Evolutionary conservation across 1,284 basidiomycete species (phyloP).

Genomic region (Kwoniella shivajii): DNA sequence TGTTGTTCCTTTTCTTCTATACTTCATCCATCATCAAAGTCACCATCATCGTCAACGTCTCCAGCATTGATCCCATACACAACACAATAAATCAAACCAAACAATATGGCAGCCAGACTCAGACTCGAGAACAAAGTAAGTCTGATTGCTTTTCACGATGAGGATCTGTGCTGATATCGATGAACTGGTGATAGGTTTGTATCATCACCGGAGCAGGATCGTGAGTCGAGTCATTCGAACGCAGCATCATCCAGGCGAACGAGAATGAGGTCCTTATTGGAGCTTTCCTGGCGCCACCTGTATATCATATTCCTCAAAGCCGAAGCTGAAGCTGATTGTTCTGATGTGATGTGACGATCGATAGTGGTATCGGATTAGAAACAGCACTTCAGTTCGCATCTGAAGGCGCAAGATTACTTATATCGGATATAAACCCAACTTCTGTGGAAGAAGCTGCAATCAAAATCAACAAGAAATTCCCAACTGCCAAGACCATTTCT

Average conservation of each 20-base stretch:
- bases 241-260: no score
- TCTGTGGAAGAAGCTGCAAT: conserved; percentile 72
- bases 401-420: conserved; percentile 84
- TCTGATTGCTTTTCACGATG: not conserved
- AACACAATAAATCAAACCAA: not conserved
- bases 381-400: conserved; percentile 87
- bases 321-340: no score
- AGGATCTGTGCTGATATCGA: not conserved
- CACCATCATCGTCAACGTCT: not conserved
- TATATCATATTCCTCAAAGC: not conserved
- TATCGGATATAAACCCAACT: conserved; percentile 81
- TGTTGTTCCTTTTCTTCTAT: no score
- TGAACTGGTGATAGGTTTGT: conserved; percentile 33
- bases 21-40: no score
- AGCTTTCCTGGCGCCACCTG: no score
- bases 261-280: no score
- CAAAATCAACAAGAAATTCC: conserved; percentile 67
- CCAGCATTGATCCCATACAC: not conserved
- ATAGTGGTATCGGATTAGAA: conserved; percentile 84
- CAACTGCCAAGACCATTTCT: conserved; percentile 69
- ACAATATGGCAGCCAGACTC: conserved; percentile 40
- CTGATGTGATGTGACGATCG: no score
- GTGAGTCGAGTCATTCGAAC: no score
- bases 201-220: conserved; percentile 56
- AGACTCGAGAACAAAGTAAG: conserved; percentile 52